Evolutionary conservation across 768 basidiomycete species (phyloP), one percentile per base, ranked within the genome.

Genomic region (Amanita phalloides): DNA sequence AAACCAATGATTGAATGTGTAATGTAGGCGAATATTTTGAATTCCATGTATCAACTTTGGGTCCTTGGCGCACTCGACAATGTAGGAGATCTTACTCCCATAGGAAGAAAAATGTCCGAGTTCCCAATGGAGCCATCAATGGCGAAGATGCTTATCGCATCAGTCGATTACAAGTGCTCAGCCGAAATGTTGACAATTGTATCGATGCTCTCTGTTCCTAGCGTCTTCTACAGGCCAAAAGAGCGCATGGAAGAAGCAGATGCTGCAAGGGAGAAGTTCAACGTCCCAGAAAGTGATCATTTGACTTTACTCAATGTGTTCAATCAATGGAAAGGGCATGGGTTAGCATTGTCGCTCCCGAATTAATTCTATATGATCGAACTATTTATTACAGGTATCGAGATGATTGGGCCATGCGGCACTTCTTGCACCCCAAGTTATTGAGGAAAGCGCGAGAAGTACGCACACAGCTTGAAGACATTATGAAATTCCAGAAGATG

Each of bases 41-140:
- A 98, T 64, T 98, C 95, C 5, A 97, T 97, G 93, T 99, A 97
- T 65, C 96, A 98, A 64, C 82, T 99, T 33, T 99, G 96, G 96
- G 94, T 97, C 2, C 84, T 99, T 30, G 94, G 94, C 33, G 96
- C 96, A 6, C 76, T 99, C 23, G 91, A 98, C 71, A 99, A 97
- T 59, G 82, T 94, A 35, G 94, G 96, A n/a, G 90, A 99, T 68
- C 72, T 99, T 55, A 99, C 95, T 2, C 77, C 84, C 1, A 76
- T 82, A 50, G 96, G 96, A 5, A 81, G 89, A 49, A 96, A 96
- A 70, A 98, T 99, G 94, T 94, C 91, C 11, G 92, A 97, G 61
- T 98, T 98, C 68, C 96, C 96, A 3, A 98, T 99, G 94, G 95
- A 97, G 63, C 95, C 95, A 2, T 93, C 90, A 1, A 90, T 99